Base-by-base conservation (phyloP, 2,329 filamentous ascomycete species). In the Monilinia vaccinii-corymbosi region DNA sequence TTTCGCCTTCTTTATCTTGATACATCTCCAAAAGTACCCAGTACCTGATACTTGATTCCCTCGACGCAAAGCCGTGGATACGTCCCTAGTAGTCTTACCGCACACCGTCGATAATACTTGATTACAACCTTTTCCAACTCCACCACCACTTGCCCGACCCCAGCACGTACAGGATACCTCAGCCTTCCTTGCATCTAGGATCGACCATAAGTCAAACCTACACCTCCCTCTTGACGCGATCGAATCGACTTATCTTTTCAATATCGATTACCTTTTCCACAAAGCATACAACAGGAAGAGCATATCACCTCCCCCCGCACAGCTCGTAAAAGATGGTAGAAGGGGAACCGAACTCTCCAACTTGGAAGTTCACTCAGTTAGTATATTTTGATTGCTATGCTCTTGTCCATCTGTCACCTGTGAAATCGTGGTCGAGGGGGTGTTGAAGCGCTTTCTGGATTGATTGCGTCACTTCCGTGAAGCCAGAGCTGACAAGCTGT, bases 321-420 rank as follows among this genome's bases (percentile, higher is more conserved):
- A 65, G 71, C 62, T 65, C 62, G 68, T 69, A 73, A 78, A 93
- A 87, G 80, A 97, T 97, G 92, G 92, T 94, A 81, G 92, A 97
- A 84, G 88, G 87, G 80, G 91, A 96, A 80, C 83, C 88, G 78
- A 91, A 85, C 82, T 87, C 90, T 79, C 92, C 92, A 74, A 97
- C 92, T 78, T 97, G 93, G 93, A 97, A 97, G 83, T 97, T 97
- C 80, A 97, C 93, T 77, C 93, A 97, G 92, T 73, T 38, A 71
- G 71, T 72, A 63, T 55, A 45, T 25, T 38, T 34, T 25, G 31
- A 18, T 16, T 48, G 16, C n/a, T 46, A 48, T 25, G 31, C 11
- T 53, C 51, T 52, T 51, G 18, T 56, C n/a, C 18, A 53, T 46
- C 32, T 42, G 23, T 14, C 47, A 31, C 25, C 47, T 25, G 55